These are phyloP conservation scores for Tolypocladium amazonense DNA, from an alignment of 2,329 filamentous ascomycete genomes.

Conservation along the genomic window DNA sequence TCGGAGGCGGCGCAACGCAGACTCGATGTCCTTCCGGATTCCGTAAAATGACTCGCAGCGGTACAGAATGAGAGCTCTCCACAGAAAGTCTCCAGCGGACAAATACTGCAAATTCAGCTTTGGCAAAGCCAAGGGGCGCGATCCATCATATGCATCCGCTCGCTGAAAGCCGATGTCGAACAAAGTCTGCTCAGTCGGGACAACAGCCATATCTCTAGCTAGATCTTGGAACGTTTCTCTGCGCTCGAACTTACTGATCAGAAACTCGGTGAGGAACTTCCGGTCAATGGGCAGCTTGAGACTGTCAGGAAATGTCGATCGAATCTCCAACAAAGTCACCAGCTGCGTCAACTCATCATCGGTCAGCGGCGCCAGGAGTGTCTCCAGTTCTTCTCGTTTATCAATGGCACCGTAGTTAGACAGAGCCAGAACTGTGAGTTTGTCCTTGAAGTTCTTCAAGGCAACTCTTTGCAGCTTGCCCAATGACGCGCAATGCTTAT, in stretches of 20 bases:
- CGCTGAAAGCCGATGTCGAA: conserved; percentile 72
- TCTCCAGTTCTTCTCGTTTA: conserved; percentile 65
- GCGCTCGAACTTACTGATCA: conserved; percentile 67
- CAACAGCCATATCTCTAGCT: conserved; percentile 56
- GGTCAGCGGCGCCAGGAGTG: conserved; percentile 60
- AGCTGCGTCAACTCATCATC: conserved; percentile 66
- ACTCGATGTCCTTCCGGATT: conserved; percentile 83
- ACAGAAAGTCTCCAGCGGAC: conserved; percentile 92
- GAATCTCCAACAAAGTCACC: conserved; percentile 61
- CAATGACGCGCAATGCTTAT: conserved; percentile 65
- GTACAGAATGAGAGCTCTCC: conserved; percentile 83
- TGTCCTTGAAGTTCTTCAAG: conserved; percentile 76
- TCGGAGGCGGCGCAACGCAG: conserved; percentile 66
- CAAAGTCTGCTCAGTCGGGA: conserved; percentile 75
- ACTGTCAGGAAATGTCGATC: conserved; percentile 70
- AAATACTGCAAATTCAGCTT: conserved; percentile 95
- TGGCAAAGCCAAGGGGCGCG: conserved; percentile 76
- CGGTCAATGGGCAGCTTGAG: conserved; percentile 54
- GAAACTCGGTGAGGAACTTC: conserved; percentile 55
- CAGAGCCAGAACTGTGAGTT: conserved; percentile 80
- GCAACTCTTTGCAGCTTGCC: conserved; percentile 70
- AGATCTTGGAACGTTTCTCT: conserved; percentile 74
- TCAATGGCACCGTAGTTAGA: conserved; percentile 89
- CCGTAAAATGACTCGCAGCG: conserved; percentile 88
- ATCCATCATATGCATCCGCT: conserved; percentile 81